phyloP scores from a whole-genome alignment of 2,329 filamentous ascomycete genomes.

The Colletotrichum eleusines region DNA sequence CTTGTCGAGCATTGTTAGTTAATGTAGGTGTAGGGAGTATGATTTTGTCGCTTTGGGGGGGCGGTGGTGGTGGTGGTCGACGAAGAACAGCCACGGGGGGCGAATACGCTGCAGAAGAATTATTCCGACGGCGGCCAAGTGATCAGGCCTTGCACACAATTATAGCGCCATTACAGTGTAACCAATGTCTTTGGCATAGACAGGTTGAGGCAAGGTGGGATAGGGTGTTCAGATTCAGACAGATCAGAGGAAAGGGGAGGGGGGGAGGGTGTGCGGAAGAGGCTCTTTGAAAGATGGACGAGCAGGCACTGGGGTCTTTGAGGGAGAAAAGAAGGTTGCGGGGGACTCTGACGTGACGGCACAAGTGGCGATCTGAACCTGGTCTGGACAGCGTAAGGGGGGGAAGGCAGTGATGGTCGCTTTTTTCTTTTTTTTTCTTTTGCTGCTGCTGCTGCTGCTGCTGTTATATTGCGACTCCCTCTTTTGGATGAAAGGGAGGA shows the following conservation, averaged over 20 bases:
- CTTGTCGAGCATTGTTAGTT: constrained; percentile 49
- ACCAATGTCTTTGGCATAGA: constrained; percentile 21
- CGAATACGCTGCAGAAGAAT: constrained; percentile 32
- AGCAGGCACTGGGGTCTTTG: constrained; percentile 39
- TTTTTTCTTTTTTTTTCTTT: too few relatives aligned
- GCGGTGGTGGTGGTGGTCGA: background rate
- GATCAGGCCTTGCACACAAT: constrained; percentile 33
- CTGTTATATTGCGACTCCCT: constrained; percentile 11
- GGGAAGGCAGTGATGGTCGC: background rate
- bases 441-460: background rate
- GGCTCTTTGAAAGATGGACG: constrained; percentile 36
- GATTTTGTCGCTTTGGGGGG: background rate
- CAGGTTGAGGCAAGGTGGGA: constrained; percentile 19
- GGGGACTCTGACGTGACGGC: constrained; percentile 40
- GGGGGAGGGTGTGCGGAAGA: constrained; percentile 38
- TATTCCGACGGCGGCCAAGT: constrained; percentile 40
- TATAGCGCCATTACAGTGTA: constrained; percentile 38
- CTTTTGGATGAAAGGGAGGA: background rate
- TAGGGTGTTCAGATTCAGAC: constrained; percentile 33
- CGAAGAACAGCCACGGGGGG: constrained; percentile 1
- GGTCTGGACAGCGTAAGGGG: constrained; percentile 11
- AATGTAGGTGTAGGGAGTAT: constrained; percentile 33
- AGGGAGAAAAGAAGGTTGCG: constrained; percentile 41
- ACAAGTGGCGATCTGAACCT: constrained; percentile 41
- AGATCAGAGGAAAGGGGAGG: constrained; percentile 35